Percentiles rank a stretch among this genome's conserved stretches.
Conservation (phyloP, 495 filamentous ascomycete genomes). For the Viridothelium virens region DNA sequence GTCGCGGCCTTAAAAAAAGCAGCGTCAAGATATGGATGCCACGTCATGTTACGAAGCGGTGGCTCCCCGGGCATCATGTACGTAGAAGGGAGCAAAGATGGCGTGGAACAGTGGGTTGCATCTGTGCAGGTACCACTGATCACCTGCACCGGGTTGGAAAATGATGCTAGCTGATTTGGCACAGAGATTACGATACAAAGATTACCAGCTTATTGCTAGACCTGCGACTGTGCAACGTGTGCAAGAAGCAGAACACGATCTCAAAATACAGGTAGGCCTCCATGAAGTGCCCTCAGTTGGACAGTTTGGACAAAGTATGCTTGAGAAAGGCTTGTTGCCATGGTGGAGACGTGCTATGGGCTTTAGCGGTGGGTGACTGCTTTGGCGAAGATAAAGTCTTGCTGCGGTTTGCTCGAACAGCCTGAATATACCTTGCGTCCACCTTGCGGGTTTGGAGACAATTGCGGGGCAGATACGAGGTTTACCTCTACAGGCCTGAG, state of each 20-base stretch:
- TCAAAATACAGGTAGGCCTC: constrained; percentile 15
- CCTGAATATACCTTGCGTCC: not conserved
- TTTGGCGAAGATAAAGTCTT: not conserved
- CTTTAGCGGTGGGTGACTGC: constrained; percentile 15
- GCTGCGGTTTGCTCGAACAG: not conserved
- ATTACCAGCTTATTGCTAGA: constrained; percentile 33
- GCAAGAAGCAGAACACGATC: not conserved
- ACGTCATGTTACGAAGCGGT: constrained; percentile 57
- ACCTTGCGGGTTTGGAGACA: constrained; percentile 23
- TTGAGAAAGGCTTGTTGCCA: constrained; percentile 23
- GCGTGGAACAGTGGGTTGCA: constrained; percentile 48
- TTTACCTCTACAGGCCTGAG: too few species aligned
- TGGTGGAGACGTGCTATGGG: constrained; percentile 39
- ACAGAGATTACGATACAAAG: constrained; percentile 35
- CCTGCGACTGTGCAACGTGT: constrained; percentile 19
- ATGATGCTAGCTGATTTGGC: not conserved
- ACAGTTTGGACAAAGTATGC: constrained; percentile 33
- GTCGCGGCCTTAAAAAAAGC: constrained; percentile 57
- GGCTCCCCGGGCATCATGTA: constrained; percentile 71
- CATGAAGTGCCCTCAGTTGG: constrained; percentile 33
- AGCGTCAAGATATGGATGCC: constrained; percentile 48
- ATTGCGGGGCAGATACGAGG: too few species aligned
- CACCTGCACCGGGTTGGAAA: not conserved
- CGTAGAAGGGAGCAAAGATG: constrained; percentile 51
- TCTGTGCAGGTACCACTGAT: constrained; percentile 40